Evolutionary conservation across 139 green algal genomes (phyloP).

Genomic region (Chlamydomonas schloesseri): DNA sequence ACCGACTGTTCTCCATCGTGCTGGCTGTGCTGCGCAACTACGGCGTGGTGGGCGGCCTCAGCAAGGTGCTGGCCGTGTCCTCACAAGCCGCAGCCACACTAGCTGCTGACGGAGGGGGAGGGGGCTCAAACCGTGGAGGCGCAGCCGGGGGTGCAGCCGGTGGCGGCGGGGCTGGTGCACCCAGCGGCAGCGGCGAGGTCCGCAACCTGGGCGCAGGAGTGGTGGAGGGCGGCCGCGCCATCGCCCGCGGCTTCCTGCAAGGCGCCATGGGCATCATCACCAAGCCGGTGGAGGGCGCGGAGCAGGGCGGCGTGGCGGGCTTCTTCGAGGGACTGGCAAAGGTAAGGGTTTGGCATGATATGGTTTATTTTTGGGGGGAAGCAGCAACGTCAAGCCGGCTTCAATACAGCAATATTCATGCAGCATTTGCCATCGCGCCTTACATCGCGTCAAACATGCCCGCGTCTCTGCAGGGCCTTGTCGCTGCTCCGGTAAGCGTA

Average conservation of each 20-base stretch:
- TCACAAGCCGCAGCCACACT: slow-evolving; percentile 32
- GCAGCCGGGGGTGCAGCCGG: background rate
- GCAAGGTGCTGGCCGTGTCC: slow-evolving; percentile 29
- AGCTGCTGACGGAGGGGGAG: slow-evolving; percentile 52
- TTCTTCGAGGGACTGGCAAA: slow-evolving; percentile 66
- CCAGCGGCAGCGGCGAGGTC: background rate
- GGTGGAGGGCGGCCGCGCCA: slow-evolving; percentile 77
- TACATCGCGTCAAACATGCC: too few relatives aligned
- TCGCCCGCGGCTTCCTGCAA: slow-evolving; percentile 76
- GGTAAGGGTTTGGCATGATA: too few relatives aligned
- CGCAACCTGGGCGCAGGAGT: slow-evolving; percentile 76
- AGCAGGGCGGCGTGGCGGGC: slow-evolving; percentile 74
- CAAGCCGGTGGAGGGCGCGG: slow-evolving; percentile 87
- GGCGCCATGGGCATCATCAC: slow-evolving; percentile 86
- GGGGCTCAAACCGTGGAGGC: background rate
- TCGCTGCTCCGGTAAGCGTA: slow-evolving; percentile 83
- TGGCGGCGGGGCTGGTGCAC: background rate
- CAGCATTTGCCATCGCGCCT: too few relatives aligned
- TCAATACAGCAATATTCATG: background rate
- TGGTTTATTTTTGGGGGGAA: too few relatives aligned
- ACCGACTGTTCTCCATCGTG: slow-evolving; percentile 54
- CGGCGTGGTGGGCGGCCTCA: slow-evolving; percentile 53
- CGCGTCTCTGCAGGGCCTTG: slow-evolving; percentile 67
- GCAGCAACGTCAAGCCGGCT: too few relatives aligned
- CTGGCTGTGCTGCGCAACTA: slow-evolving; percentile 59